Evolutionary conservation across 164 flowering plant genomes (phyloP).

Genomic region (Stephania japonica): DNA sequence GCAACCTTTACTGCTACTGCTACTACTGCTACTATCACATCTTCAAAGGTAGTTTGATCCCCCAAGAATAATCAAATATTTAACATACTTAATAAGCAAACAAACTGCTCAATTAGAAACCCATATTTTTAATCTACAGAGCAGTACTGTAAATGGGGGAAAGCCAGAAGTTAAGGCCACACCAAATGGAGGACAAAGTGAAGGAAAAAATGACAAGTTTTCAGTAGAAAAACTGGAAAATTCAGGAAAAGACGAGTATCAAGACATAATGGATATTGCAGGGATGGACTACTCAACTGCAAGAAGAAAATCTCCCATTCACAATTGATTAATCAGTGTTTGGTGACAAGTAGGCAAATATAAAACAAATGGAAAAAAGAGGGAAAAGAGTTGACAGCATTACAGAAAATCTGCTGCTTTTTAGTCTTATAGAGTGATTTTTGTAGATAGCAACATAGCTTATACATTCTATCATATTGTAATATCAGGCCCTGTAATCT

Average conservation of each 20-base stretch:
- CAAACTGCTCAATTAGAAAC: not conserved
- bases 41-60: conserved; percentile 31
- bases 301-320: conserved; percentile 71
- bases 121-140: not conserved
- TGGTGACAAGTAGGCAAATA: not conserved
- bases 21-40: conserved; percentile 11
- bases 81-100: not conserved
- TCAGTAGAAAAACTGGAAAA: conserved; percentile 17
- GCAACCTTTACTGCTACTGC: conserved; percentile 22
- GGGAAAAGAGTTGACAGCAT: conserved; percentile 26
- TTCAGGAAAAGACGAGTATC: conserved; percentile 25
- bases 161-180: not conserved
- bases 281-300: conserved; percentile 83
- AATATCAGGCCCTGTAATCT: not conserved
- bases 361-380: not conserved
- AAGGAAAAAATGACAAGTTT: conserved; percentile 22
- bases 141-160: not conserved
- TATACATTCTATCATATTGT: conserved; percentile 6
- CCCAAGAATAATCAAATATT: not conserved
- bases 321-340: conserved; percentile 34
- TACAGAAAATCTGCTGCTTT: conserved; percentile 55
- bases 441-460: conserved; percentile 25
- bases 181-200: conserved; percentile 3
- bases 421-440: conserved; percentile 32
- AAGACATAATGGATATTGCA: conserved; percentile 49